These are phyloP conservation scores for Saitozyma podzolica DNA, from an alignment of 768 basidiomycete species.

Conservation along the genomic window DNA sequence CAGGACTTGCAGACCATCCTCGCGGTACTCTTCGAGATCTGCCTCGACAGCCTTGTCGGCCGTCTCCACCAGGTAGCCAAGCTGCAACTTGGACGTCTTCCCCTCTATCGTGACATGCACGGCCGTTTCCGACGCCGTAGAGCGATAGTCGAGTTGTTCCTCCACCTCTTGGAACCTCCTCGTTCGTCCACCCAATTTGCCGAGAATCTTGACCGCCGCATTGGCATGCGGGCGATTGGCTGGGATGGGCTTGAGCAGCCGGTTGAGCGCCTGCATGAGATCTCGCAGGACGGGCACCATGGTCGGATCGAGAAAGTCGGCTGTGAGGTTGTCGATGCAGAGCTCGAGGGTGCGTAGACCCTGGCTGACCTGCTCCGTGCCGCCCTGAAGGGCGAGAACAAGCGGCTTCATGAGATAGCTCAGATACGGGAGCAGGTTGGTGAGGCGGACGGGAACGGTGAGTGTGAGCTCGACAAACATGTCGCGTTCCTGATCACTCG, in stretches of 20 bases:
- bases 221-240: slow-evolving; percentile 82
- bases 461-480: slow-evolving; percentile 96
- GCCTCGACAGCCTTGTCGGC: slow-evolving; percentile 66
- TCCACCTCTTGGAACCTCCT: slow-evolving; percentile 79
- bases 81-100: slow-evolving; percentile 63
- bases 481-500: slow-evolving; percentile 68
- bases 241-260: slow-evolving; percentile 84
- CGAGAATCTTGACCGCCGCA: slow-evolving; percentile 91
- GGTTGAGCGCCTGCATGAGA: slow-evolving; percentile 90
- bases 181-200: slow-evolving; percentile 94
- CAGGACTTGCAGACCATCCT: slow-evolving; percentile 56
- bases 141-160: slow-evolving; percentile 69
- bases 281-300: slow-evolving; percentile 88
- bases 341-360: slow-evolving; percentile 93
- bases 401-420: slow-evolving; percentile 95
- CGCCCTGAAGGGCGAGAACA: slow-evolving; percentile 82
- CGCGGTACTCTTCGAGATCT: slow-evolving; percentile 52
- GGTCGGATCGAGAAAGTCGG: slow-evolving; percentile 95
- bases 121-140: slow-evolving; percentile 69
- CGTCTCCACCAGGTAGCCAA: slow-evolving; percentile 66
- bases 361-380: slow-evolving; percentile 86
- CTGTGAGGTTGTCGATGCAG: slow-evolving; percentile 98
- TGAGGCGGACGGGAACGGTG: slow-evolving; percentile 91
- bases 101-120: slow-evolving; percentile 73
- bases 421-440: slow-evolving; percentile 91